Evolutionary conservation across 1,139 yeast genomes (phyloP).

Genomic region (Taphrina wiesneri): DNA sequence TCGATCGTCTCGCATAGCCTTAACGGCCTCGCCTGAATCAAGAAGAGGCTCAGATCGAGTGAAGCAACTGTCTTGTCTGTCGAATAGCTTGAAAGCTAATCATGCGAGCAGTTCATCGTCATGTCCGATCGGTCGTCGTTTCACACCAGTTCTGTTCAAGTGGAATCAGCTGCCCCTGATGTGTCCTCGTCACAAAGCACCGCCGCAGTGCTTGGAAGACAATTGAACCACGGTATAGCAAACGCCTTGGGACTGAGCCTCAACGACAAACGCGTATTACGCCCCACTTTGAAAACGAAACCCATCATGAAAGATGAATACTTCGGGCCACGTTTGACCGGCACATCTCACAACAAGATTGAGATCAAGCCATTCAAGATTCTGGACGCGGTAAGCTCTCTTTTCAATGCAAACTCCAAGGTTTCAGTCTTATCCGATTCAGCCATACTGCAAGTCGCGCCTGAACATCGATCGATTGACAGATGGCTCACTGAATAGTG

Average conservation of each 20-base stretch:
- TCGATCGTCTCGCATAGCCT: not conserved
- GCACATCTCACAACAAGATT: not conserved
- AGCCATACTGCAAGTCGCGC: conserved; percentile 1
- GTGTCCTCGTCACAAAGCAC: not conserved
- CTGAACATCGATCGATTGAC: not conserved
- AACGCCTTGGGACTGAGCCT: not conserved
- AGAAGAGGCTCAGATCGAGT: not conserved
- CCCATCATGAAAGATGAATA: not conserved
- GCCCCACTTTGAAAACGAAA: not conserved
- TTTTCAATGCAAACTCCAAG: not conserved
- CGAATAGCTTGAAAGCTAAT: not conserved
- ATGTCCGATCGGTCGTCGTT: not conserved
- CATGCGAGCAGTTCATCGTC: not conserved
- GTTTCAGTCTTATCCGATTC: not conserved
- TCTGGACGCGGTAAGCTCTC: conserved; percentile 55
- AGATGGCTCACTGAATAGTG: conserved; percentile 53
- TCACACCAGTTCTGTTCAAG: not conserved
- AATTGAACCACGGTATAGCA: not conserved
- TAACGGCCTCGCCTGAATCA: not conserved
- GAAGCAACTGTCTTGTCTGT: too few species aligned
- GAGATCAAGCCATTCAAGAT: conserved; percentile 45
- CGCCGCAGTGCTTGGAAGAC: not conserved
- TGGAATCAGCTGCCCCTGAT: not conserved
- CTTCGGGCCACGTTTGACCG: not conserved
- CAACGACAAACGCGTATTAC: not conserved